Evolutionary conservation across 805 yeast genomes (phyloP).

Genomic region (Cyberlindnera suaveolens): DNA sequence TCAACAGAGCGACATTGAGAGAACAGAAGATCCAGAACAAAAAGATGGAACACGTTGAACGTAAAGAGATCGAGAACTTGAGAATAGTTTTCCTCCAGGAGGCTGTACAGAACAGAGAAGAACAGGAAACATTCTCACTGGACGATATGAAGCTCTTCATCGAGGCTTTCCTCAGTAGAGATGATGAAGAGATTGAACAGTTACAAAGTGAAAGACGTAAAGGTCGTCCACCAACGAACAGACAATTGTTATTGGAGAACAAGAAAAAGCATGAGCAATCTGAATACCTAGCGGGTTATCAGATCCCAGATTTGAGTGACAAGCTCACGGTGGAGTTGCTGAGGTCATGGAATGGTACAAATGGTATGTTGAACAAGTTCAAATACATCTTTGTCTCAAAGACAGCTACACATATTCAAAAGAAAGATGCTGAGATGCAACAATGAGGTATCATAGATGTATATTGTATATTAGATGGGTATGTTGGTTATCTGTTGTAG

Average conservation of each 20-base stretch:
- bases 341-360: conserved; percentile 74
- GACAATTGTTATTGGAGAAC: conserved; percentile 61
- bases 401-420: conserved; percentile 11
- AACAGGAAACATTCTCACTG: conserved; percentile 37
- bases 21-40: conserved; percentile 61
- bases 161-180: conserved; percentile 57
- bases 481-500: neutral
- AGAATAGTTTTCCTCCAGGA: conserved; percentile 57
- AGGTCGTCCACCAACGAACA: conserved; percentile 78
- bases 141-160: conserved; percentile 59
- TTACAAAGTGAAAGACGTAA: conserved; percentile 63
- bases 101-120: conserved; percentile 38
- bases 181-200: conserved; percentile 67
- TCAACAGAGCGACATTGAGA: conserved; percentile 82
- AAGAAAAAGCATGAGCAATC: conserved; percentile 54
- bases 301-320: conserved; percentile 67
- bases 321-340: conserved; percentile 50
- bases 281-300: conserved; percentile 62
- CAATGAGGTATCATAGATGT: neutral
- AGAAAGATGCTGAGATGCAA: conserved; percentile 10
- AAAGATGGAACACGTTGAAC: conserved; percentile 51
- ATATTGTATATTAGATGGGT: conserved; percentile 2
- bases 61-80: conserved; percentile 53
- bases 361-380: conserved; percentile 68
- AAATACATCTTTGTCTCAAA: conserved; percentile 29